phyloP scores from a whole-genome alignment of 1,284 basidiomycete genomes.

The Malassezia furfur region DNA sequence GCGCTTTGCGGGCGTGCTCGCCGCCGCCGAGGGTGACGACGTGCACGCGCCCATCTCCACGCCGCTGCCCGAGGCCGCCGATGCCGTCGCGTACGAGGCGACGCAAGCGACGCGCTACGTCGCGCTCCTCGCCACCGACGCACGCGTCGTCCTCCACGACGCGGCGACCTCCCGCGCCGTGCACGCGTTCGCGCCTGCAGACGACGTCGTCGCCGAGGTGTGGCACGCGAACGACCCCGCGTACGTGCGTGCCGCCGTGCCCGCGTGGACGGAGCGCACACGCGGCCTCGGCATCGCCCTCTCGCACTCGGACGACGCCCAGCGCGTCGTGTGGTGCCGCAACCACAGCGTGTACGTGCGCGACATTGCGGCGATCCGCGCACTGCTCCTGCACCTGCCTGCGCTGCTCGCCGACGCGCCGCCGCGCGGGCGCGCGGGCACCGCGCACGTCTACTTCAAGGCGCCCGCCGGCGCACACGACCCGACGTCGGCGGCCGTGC shows the following conservation, averaged over 20 bases:
- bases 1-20: neutral
- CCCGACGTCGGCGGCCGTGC: neutral
- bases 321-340: slow-evolving; percentile 2
- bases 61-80: neutral
- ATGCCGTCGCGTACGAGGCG: neutral
- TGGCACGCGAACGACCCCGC: neutral
- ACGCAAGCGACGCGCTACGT: neutral
- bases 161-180: neutral
- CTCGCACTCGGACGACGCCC: neutral
- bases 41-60: neutral
- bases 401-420: slow-evolving; percentile 1
- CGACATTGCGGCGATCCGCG: neutral
- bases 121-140: neutral
- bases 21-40: neutral
- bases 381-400: neutral
- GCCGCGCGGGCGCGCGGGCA: neutral
- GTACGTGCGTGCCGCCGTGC: neutral
- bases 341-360: neutral
- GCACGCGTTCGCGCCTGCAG: neutral
- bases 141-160: neutral
- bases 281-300: neutral
- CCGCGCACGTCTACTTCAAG: neutral
- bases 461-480: neutral
- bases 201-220: neutral
- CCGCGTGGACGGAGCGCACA: neutral